Base-by-base conservation (phyloP, 805 yeast genomes). In the Wickerhamiella qilinensis region DNA sequence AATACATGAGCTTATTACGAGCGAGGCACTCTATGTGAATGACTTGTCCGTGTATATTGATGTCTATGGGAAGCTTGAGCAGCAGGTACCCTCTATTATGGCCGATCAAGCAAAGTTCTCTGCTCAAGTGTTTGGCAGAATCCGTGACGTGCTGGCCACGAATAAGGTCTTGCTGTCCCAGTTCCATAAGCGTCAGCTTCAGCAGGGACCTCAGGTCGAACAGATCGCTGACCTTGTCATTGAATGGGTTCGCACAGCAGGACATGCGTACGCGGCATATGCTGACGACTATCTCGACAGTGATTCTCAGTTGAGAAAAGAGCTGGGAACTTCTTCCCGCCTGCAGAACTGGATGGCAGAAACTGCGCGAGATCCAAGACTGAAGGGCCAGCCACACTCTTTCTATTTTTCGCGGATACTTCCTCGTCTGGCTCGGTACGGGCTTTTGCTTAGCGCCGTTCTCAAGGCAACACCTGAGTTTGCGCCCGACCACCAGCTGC, bases 1-100 rank as follows among this genome's bases (percentile, higher is more conserved):
- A 41, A 68, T 81, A 3, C 84, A 78, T 56, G 94, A 83, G 52
- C 59, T 82, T 35, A 71, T 83, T 21, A 64, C 73, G 40, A 69
- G 74, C 35, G 93, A 82, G 46, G 82, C 77, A 48, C 67, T 73
- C 15, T 78, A 77, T 38, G 67, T 81, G 19, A 73, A 71, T 36
- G 68, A 82, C 50, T 77, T 85, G 2, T 65, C 67, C 43, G 71
- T 77, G 3, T 77, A 81, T 38, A 62, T 78, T 3, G 70, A 69
- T 27, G 68, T 70, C 6, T 74, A 69, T 43, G 77, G 79, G 1
- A 60, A 59, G 18, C 58, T 62, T 41, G 54, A 56, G 36, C 52
- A 54, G 12, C 60, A 61, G 21, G 52, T 56, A 14, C 67, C 73
- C 1, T 59, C 63, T 8, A 49, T 73, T 4, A 53, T 74, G 39